phyloP scores from a whole-genome alignment of 257 asterid genomes.

The Salvia rosmarinus region DNA sequence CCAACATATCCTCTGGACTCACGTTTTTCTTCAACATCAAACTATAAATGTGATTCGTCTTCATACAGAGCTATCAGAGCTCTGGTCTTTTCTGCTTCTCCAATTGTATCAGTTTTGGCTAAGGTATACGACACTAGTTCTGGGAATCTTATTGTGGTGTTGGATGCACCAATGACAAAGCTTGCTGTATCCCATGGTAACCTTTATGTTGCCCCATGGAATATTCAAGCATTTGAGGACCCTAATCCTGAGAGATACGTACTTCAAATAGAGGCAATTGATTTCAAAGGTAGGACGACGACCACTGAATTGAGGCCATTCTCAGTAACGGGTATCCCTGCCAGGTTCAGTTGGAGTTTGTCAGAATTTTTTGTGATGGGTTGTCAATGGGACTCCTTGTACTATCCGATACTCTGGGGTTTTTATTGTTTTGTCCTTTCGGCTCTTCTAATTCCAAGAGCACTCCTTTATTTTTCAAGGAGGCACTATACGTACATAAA shows the following conservation, averaged over 20 bases:
- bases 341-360: conserved; percentile 70
- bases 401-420: conserved; percentile 66
- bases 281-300: conserved; percentile 57
- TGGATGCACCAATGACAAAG: conserved; percentile 70
- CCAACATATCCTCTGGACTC: conserved; percentile 92
- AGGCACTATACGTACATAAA: conserved; percentile 54
- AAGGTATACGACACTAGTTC: conserved; percentile 73
- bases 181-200: conserved; percentile 57
- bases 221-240: conserved; percentile 78
- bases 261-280: conserved; percentile 77
- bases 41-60: conserved; percentile 46
- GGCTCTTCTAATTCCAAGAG: conserved; percentile 61
- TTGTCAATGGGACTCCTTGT: conserved; percentile 85
- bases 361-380: conserved; percentile 91
- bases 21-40: conserved; percentile 54
- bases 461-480: conserved; percentile 45
- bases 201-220: conserved; percentile 76
- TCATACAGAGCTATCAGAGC: conserved; percentile 56
- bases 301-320: conserved; percentile 78
- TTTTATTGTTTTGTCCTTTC: conserved; percentile 52
- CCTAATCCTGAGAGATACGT: conserved; percentile 73
- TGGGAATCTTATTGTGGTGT: conserved; percentile 54
- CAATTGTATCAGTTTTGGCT: conserved; percentile 69
- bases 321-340: conserved; percentile 63
- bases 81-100: conserved; percentile 78